Base-by-base conservation (phyloP, 1,284 basidiomycete genomes). In the Boletus semigastroideus region DNA sequence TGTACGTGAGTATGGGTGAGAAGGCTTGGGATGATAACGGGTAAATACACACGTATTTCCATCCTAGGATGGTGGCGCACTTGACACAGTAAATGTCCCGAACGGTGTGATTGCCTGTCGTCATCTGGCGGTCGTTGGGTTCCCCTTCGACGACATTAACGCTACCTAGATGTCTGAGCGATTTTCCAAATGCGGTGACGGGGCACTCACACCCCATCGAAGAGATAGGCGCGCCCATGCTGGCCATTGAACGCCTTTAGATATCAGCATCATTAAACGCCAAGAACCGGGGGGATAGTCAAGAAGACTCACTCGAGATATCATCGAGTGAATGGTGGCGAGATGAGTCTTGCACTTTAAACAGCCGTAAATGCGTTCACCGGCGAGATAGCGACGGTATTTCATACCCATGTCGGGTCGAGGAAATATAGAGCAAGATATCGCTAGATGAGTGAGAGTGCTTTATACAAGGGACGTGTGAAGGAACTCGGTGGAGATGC, bases 91-190 rank as follows among this genome's bases (percentile, higher is more conserved):
- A 90, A 58, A 98, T 91, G 68, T 99, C 96, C 51, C 96, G 86
- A 31, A 99, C 96, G 22, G 90, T 94, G 72, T 99, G 96, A 63
- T 92, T 84, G 13, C 96, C 96, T 12, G 96, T 99, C 20, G 94
- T 95, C 96, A 99, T 98, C 52, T 88, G 83, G 50, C 96, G 82
- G 68, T 98, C 95, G 65, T 84, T 90, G 25, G 93, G 83, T 60
- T 93, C 87, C 49, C 93, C 94, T 65, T 92, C 85, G 57, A 84
- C 78, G 55, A 95, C 81, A 70, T 98, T 98, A 60, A 98, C 92
- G 55, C 92, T 94, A 60, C 49, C 37, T 62, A 37, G 43, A 30
- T 27, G 47, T 51, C 49, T 56, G 57, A 59, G 51, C 25, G 0
- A 25, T 25, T 46, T n/a, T 20, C 46, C 46, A 48, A 42, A 43